A percentile compares a stretch with the other conserved stretches of the same genome.
Conservation (phyloP, 2,329 filamentous ascomycete species). For the Sporothrix brasiliensis region DNA sequence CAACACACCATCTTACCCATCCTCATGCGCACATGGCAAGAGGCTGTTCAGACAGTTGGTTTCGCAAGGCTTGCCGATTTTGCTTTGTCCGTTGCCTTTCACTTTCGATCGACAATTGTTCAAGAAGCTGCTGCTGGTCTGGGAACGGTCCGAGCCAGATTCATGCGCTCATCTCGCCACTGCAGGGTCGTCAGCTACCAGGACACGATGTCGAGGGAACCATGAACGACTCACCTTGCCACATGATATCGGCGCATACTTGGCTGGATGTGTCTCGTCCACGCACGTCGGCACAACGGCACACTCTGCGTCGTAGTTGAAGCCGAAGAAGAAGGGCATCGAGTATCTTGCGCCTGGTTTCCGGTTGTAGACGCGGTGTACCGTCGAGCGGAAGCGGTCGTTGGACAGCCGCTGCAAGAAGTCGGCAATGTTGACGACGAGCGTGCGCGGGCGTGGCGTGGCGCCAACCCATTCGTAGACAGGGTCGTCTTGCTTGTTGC, state of each 20-base stretch:
- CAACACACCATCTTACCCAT: not conserved
- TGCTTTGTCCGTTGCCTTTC: not conserved
- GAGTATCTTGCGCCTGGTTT: constrained; percentile 32
- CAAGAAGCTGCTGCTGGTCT: not conserved
- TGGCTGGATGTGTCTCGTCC: constrained; percentile 46
- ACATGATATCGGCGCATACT: constrained; percentile 51
- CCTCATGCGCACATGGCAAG: not conserved
- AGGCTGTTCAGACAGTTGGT: not conserved
- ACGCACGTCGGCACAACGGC: constrained; percentile 49
- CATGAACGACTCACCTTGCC: constrained; percentile 38
- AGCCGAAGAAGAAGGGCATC: constrained; percentile 42
- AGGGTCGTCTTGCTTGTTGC: not conserved
- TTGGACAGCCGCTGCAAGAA: constrained; percentile 37
- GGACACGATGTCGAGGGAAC: not conserved
- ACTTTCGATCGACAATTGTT: not conserved
- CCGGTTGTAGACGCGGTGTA: constrained; percentile 36
- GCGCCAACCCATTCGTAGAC: constrained; percentile 34
- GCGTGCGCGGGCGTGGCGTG: constrained; percentile 32
- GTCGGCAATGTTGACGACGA: constrained; percentile 38
- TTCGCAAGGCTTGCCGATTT: not conserved
- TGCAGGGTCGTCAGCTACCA: constrained; percentile 6
- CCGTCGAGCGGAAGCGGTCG: constrained; percentile 36
- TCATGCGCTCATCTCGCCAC: constrained; percentile 37
- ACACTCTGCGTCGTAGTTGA: constrained; percentile 51
- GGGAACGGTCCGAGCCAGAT: constrained; percentile 24